A percentile compares a stretch with the other conserved stretches of the same genome.
These are phyloP conservation scores for Pythium phragmitis DNA, from an alignment of 352 stramenopile genomes.

Conservation along the genomic window DNA sequence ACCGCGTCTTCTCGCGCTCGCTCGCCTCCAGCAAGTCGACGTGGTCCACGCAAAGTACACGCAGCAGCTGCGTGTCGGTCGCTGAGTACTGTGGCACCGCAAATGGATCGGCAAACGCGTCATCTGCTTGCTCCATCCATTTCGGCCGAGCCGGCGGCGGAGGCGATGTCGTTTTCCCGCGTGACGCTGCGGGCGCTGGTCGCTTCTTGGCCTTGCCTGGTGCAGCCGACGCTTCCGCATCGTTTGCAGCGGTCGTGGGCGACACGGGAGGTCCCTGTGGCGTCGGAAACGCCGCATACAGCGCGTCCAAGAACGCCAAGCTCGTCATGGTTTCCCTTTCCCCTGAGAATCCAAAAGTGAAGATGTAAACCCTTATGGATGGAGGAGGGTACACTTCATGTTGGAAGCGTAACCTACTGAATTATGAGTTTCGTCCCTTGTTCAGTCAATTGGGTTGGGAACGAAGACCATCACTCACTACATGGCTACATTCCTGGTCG, in stretches of 20 bases:
- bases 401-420: background rate
- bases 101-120: conserved; percentile 19
- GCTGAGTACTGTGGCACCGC: conserved; percentile 11
- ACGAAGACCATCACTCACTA: conserved; percentile 15
- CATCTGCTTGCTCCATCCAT: conserved; percentile 13
- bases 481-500: conserved; percentile 14
- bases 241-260: background rate
- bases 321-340: conserved; percentile 3
- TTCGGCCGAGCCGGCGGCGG: conserved; percentile 1
- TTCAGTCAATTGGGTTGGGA: background rate
- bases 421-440: background rate
- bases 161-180: conserved; percentile 7
- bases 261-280: conserved; percentile 1
- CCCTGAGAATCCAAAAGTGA: conserved; percentile 5
- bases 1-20: conserved; percentile 49
- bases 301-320: conserved; percentile 17
- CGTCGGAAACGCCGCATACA: conserved; percentile 22
- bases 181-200: conserved; percentile 6
- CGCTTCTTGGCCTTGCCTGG: conserved; percentile 26
- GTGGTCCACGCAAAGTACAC: conserved; percentile 62
- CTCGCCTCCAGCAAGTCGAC: conserved; percentile 45
- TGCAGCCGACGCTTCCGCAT: background rate
- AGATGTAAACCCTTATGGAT: background rate
- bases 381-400: too few species aligned
- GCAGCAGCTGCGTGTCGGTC: conserved; percentile 30